These are phyloP conservation scores for Diaporthe ampelina DNA, from an alignment of 2,329 filamentous ascomycete species.

Conservation along the genomic window DNA sequence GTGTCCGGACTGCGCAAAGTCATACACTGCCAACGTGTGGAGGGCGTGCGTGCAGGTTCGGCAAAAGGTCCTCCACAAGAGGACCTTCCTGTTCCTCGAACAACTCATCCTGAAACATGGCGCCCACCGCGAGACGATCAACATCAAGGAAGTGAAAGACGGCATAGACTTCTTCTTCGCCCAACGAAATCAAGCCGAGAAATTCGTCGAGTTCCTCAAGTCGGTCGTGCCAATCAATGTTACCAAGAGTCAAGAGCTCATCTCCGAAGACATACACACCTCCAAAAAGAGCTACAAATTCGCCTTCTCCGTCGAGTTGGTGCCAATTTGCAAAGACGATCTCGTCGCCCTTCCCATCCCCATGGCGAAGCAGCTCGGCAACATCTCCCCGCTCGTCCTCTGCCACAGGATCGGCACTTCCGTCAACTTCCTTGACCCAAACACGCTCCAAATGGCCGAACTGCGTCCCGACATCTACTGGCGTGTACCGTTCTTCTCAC, in stretches of 20 bases:
- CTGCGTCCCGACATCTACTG: constrained; percentile 88
- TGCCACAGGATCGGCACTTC: constrained; percentile 92
- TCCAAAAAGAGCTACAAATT: constrained; percentile 95
- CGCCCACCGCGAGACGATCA: constrained; percentile 93
- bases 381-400: constrained; percentile 87
- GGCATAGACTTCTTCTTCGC: constrained; percentile 95
- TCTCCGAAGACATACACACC: constrained; percentile 93
- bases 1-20: constrained; percentile 95
- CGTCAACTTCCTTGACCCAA: constrained; percentile 89
- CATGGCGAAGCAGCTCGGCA: constrained; percentile 87
- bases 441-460: constrained; percentile 91
- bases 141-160: constrained; percentile 97
- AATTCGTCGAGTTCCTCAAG: constrained; percentile 81
- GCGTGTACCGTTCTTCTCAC: constrained; percentile 86
- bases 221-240: constrained; percentile 78
- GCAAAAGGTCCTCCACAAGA: constrained; percentile 97
- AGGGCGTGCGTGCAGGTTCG: constrained; percentile 92
- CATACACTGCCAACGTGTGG: constrained; percentile 97
- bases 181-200: constrained; percentile 88
- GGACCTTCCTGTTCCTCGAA: constrained; percentile 80
- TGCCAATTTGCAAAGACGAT: constrained; percentile 98
- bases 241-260: constrained; percentile 73
- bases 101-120: constrained; percentile 96
- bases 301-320: constrained; percentile 87
- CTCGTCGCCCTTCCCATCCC: constrained; percentile 93